Evolutionary conservation across 768 basidiomycete genomes (phyloP), one percentile per base, ranked within the genome.

Genomic region (Hebeloma cylindrosporum): DNA sequence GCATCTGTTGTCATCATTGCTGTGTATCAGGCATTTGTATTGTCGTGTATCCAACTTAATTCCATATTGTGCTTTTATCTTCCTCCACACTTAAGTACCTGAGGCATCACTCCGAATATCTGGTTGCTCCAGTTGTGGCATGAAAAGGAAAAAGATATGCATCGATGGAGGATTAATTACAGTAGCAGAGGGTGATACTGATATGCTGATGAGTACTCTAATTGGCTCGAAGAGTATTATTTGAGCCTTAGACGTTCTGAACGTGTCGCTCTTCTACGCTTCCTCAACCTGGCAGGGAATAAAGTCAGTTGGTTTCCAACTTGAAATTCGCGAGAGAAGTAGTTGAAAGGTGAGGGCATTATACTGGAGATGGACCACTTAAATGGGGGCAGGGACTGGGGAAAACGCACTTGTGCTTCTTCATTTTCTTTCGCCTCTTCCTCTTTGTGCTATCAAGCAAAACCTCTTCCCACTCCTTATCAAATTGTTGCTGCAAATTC

Each of bases 351-450:
- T n/a, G n/a, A n/a, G n/a, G n/a, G n/a, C n/a, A n/a, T n/a, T n/a
- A n/a, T n/a, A n/a, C n/a, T 3, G 16, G 25, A 43, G 21, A 29
- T 10, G 32, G 13, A 25, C 27, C 8, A 13, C 7, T 22, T 8
- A 41, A 20, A 4, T 7, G 27, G 14, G 11, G 28, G 38, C n/a
- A 26, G 46, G 41, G 32, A 31, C 42, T 18, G 20, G 36, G 20
- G 3, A 26, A n/a, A 8, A 75, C 88, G 66, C 60, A 92, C 91
- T 94, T 94, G 66, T 95, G 93, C 70, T 93, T 95, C 78, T 86
- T 91, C 84, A 95, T 95, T 82, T 94, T 95, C 82, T 83, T 87
- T 74, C 81, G 74, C 56, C 81, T 77, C 75, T 93, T 93, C 64
- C 89, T 79, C 73, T 84, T 87, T 21, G 80, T 82, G 54, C 89